phyloP scores from a whole-genome alignment of 2,329 filamentous ascomycete genomes.

The Paecilomyces niveus region DNA sequence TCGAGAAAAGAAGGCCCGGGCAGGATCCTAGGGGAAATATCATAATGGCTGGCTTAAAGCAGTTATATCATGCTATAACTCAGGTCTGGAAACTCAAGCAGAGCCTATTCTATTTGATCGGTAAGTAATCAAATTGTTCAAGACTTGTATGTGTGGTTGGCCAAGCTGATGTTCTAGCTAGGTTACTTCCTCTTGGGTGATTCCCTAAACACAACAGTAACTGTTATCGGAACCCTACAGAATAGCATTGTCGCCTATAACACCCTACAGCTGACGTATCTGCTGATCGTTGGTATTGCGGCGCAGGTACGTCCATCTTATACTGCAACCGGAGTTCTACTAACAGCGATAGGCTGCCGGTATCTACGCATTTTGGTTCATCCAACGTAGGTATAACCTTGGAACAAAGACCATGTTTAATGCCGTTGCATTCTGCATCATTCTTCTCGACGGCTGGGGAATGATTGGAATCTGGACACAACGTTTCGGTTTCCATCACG shows the following conservation, averaged over 20 bases:
- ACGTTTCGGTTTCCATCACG: slow-evolving; percentile 47
- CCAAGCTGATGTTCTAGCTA: slow-evolving; percentile 5
- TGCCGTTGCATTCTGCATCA: slow-evolving; percentile 53
- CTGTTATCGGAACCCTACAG: slow-evolving; percentile 59
- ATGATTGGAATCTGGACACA: slow-evolving; percentile 54
- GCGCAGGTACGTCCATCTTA: slow-evolving; percentile 43
- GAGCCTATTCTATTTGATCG: slow-evolving; percentile 58
- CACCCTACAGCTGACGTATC: slow-evolving; percentile 57
- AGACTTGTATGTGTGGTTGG: not conserved
- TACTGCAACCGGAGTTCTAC: not conserved
- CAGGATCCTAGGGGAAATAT: slow-evolving; percentile 43
- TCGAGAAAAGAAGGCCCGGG: slow-evolving; percentile 59
- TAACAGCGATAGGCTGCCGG: slow-evolving; percentile 36
- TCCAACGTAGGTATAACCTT: slow-evolving; percentile 54
- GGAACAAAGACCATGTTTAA: slow-evolving; percentile 65
- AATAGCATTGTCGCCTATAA: slow-evolving; percentile 60
- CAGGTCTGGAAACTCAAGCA: slow-evolving; percentile 61
- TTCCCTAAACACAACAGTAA: slow-evolving; percentile 62
- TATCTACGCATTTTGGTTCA: slow-evolving; percentile 55
- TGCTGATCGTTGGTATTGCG: slow-evolving; percentile 59
- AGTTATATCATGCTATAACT: slow-evolving; percentile 50
- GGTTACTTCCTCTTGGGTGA: slow-evolving; percentile 64
- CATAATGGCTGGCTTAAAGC: slow-evolving; percentile 55
- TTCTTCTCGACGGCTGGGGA: slow-evolving; percentile 53
- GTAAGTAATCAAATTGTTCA: slow-evolving; percentile 20